A percentile compares a stretch with the other conserved stretches of the same genome.
phyloP scores from a whole-genome alignment of 2,329 filamentous ascomycete genomes.

The Claviceps digitariae region DNA sequence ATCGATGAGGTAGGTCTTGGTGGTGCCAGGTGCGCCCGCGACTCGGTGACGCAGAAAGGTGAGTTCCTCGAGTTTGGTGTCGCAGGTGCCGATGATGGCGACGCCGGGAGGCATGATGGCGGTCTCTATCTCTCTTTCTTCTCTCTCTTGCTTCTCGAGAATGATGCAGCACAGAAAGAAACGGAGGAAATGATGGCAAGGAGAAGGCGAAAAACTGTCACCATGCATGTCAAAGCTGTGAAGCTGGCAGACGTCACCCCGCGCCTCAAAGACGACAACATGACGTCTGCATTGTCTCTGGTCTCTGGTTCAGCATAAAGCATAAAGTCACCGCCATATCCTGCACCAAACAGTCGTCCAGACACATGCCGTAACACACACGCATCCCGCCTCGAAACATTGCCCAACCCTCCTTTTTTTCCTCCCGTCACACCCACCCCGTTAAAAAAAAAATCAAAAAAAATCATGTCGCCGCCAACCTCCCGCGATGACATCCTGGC shows the following conservation, averaged over 20 bases:
- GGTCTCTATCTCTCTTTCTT: neutral
- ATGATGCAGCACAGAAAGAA: too few species aligned
- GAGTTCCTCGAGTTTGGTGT: conserved; percentile 49
- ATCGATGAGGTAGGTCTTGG: conserved; percentile 17
- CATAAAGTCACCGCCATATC: neutral
- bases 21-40: conserved; percentile 9
- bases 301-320: too few species aligned
- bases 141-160: too few species aligned
- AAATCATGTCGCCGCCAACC: conserved; percentile 41
- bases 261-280: neutral
- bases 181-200: too few species aligned
- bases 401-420: neutral
- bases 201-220: too few species aligned
- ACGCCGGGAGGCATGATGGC: conserved; percentile 22
- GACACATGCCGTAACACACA: too few species aligned
- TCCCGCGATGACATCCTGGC: conserved; percentile 41
- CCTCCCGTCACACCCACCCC: neutral
- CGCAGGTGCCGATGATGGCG: conserved; percentile 47
- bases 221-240: too few species aligned
- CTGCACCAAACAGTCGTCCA: neutral
- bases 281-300: neutral
- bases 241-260: too few species aligned
- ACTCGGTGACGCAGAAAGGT: conserved; percentile 38
- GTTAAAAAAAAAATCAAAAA: neutral
- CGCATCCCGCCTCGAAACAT: neutral